Conservation (phyloP, 306 rosid species). For the Rosa chinensis region DNA sequence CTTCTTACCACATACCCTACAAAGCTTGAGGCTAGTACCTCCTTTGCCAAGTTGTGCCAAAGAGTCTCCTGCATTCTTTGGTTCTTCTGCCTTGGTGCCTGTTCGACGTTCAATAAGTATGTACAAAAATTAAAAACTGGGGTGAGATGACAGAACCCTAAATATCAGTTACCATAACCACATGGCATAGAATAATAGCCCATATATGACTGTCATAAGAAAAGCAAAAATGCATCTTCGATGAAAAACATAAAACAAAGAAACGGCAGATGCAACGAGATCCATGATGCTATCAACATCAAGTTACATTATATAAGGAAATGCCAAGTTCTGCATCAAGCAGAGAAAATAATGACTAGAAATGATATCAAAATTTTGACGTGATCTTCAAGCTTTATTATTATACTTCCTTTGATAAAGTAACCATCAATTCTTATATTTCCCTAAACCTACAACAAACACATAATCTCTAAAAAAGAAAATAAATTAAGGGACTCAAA, state of each 20-base stretch:
- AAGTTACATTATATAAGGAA: background rate
- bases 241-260: background rate
- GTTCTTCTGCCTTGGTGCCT: constrained; percentile 80
- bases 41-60: constrained; percentile 47
- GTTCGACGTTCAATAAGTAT: constrained; percentile 17
- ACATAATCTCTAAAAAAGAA: background rate
- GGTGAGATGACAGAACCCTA: background rate
- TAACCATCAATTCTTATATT: background rate
- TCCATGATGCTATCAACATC: background rate
- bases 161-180: background rate
- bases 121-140: background rate
- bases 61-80: constrained; percentile 63
- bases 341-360: background rate
- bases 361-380: background rate
- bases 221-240: background rate
- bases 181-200: background rate
- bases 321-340: background rate
- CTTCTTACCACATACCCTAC: constrained; percentile 91
- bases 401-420: background rate
- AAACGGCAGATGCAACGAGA: background rate
- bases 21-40: constrained; percentile 92
- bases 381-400: background rate
- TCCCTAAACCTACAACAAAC: background rate
- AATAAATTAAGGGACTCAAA: background rate
- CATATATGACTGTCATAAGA: background rate